Evolutionary conservation across 2,329 filamentous ascomycete genomes (phyloP), one percentile per base, ranked within the genome.

Genomic region (Phaeophleospora eucalypticola): DNA sequence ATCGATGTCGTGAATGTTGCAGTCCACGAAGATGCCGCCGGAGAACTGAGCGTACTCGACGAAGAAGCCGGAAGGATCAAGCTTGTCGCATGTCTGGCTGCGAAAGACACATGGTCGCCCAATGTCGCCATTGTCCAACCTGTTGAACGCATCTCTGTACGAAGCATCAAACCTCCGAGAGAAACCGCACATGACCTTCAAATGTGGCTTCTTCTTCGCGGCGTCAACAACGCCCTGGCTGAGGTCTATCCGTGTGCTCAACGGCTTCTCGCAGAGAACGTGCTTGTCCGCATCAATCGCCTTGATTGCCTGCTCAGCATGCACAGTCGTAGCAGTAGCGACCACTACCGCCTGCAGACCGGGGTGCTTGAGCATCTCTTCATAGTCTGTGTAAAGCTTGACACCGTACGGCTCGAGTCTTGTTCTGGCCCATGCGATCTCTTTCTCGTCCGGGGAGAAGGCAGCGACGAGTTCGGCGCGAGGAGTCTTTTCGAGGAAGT

Each of bases 11-110:
- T 86, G 83, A 59, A 86, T 80, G 42, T 78, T 80, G 68, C 80
- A 83, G 69, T 86, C 83, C 47, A 86, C 83, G 57, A 86, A 86
- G 61, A 86, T 84, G 17, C 82, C 82, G 27, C 83, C 83, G 1
- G 72, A 78, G 66, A 78, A 82, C 56, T 81, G 71, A 10, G 83
- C 80, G 65, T 86, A 86, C 17, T 75, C 71, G 45, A 86, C 81
- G 63, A 85, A 86, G 72, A 84, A 86, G 37, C 82, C 82, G 0
- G 73, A 74, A 0, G 81, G 78, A 49, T 84, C 80, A 46, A 79
- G 74, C 62, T 80, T 83, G 66, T 86, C 82, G 65, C 81, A 84
- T 0, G 82, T 86, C 65, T 86, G 82, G 37, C 74, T 79, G 54
- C 81, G 79, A 56, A 86, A 71, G 36, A 86, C 71, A 7, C 76